Evolutionary conservation across 441 rosid genomes (phyloP).

Genomic region (Hypseocharis bilobata): DNA sequence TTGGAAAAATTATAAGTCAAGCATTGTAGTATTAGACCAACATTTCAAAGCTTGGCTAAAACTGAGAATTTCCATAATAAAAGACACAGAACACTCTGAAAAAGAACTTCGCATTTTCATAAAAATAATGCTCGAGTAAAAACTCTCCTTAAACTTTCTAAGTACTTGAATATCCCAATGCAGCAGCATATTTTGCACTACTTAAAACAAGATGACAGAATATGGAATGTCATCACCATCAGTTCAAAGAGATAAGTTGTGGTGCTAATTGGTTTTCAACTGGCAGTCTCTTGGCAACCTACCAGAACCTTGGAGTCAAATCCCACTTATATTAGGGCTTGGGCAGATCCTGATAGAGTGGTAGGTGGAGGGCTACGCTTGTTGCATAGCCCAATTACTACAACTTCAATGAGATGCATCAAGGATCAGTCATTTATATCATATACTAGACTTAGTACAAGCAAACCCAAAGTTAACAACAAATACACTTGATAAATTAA

Average conservation of each 20-base stretch:
- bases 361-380: neutral
- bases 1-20: too few species aligned
- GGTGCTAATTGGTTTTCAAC: neutral
- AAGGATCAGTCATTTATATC: neutral
- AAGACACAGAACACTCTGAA: too few species aligned
- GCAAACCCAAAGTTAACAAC: too few species aligned
- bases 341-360: neutral
- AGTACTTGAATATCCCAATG: neutral
- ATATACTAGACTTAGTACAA: too few species aligned
- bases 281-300: neutral
- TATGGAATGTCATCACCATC: neutral
- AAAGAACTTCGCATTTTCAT: too few species aligned
- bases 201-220: neutral
- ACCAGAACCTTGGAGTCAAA: neutral
- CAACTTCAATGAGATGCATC: neutral
- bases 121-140: neutral
- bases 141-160: neutral
- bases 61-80: neutral
- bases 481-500: too few species aligned
- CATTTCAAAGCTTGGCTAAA: neutral
- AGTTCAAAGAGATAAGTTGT: neutral
- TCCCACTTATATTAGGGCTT: neutral
- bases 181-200: neutral
- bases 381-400: neutral
- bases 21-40: conserved; percentile 2